Conservation (phyloP, 2,329 filamentous ascomycete species). For the Xylaria sp. region DNA sequence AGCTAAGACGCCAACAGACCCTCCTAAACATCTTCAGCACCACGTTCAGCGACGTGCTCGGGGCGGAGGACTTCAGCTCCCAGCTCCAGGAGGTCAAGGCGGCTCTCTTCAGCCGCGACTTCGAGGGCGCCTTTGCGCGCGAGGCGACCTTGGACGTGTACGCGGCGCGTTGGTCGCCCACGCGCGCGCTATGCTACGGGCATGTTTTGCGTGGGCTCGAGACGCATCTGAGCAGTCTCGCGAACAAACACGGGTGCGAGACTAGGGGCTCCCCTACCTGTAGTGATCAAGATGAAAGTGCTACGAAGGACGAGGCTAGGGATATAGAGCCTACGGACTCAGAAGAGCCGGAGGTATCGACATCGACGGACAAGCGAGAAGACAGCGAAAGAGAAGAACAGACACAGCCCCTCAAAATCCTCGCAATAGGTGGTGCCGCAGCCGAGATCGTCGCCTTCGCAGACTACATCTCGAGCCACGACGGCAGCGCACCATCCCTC, state of each 20-base stretch:
- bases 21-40: conserved; percentile 45
- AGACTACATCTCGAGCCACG: conserved; percentile 52
- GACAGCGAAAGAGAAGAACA: conserved; percentile 8
- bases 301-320: neutral
- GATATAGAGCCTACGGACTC: neutral
- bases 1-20: conserved; percentile 39
- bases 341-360: neutral
- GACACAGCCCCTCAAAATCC: conserved; percentile 51
- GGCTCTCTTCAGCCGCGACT: conserved; percentile 87
- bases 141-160: conserved; percentile 79
- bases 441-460: conserved; percentile 70
- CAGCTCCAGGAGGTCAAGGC: conserved; percentile 85
- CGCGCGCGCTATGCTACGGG: conserved; percentile 84
- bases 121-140: conserved; percentile 79
- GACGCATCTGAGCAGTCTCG: conserved; percentile 29
- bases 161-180: conserved; percentile 90
- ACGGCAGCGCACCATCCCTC: conserved; percentile 38
- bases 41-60: conserved; percentile 67
- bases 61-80: conserved; percentile 59
- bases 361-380: neutral
- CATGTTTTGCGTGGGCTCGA: conserved; percentile 59
- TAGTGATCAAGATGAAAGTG: neutral
- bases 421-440: conserved; percentile 68
- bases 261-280: neutral
- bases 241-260: neutral